Percentiles rank a stretch among this genome's conserved stretches.
Evolutionary conservation across 495 filamentous ascomycete genomes (phyloP).

Genomic region (Hyaloscypha variabilis): DNA sequence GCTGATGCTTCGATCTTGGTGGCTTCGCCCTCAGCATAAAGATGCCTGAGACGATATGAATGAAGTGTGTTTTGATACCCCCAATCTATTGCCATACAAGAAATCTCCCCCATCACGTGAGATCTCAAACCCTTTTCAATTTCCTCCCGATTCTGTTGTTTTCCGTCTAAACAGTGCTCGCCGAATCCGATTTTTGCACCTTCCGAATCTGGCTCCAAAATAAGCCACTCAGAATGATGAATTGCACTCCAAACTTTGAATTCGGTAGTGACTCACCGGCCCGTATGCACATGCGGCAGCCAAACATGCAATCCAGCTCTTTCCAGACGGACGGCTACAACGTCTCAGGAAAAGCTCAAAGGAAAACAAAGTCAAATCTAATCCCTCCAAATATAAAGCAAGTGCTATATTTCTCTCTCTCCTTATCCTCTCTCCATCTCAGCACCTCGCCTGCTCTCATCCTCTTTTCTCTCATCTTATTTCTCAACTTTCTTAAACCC

Average conservation of each 20-base stretch:
- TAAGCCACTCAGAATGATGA: neutral
- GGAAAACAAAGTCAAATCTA: neutral
- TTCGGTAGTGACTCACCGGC: slow-evolving; percentile 13
- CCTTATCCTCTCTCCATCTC: neutral
- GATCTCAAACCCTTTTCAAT: neutral
- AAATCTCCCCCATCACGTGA: neutral
- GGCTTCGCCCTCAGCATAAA: neutral
- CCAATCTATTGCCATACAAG: neutral
- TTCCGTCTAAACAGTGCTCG: neutral
- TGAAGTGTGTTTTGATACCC: neutral
- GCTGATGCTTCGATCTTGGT: too few relatives aligned
- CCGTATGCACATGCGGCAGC: neutral
- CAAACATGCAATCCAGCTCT: neutral
- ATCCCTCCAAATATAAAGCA: neutral
- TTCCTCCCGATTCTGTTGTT: neutral
- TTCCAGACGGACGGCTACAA: too few relatives aligned
- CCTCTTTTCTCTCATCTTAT: slow-evolving; percentile 3
- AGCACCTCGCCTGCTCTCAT: too few relatives aligned
- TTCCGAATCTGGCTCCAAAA: slow-evolving; percentile 7
- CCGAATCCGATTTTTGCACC: neutral
- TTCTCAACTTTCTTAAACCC: neutral
- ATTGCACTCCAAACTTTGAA: neutral
- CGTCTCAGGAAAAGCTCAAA: too few relatives aligned
- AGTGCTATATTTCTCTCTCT: neutral
- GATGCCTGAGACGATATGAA: neutral